Percentiles rank a stretch among this genome's conserved stretches.
Evolutionary conservation across 805 yeast species (phyloP).

Genomic region (Candida khao-thaluensis): DNA sequence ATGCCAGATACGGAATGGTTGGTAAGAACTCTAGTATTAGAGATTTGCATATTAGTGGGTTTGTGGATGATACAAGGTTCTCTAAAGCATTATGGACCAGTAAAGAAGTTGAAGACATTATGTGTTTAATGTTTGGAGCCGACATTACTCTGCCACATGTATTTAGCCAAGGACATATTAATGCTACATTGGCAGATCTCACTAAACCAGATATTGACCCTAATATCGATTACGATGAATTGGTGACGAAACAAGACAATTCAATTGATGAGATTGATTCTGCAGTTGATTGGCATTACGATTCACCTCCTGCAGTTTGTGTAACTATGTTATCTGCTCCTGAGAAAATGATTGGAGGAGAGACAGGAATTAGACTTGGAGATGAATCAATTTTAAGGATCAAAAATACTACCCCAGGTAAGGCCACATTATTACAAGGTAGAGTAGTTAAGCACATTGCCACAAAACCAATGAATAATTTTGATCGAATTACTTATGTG

Average conservation of each 20-base stretch:
- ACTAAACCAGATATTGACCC: constrained; percentile 9
- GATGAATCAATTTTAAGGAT: constrained; percentile 16
- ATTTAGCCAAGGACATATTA: constrained; percentile 24
- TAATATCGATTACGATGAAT: constrained; percentile 8
- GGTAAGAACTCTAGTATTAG: constrained; percentile 21
- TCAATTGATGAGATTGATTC: constrained; percentile 10
- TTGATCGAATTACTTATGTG: constrained; percentile 44
- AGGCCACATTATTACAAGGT: constrained; percentile 22
- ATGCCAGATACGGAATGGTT: constrained; percentile 23
- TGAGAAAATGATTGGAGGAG: constrained; percentile 16
- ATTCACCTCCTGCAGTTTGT: constrained; percentile 14
- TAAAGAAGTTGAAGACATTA: constrained; percentile 22
- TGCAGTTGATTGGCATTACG: constrained; percentile 16
- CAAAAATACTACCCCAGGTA: constrained; percentile 19
- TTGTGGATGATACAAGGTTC: constrained; percentile 21
- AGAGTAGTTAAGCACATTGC: constrained; percentile 24
- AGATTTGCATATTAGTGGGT: constrained; percentile 29
- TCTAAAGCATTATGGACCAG: constrained; percentile 24
- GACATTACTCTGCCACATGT: constrained; percentile 20
- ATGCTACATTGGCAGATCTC: constrained; percentile 17
- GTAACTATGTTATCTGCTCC: constrained; percentile 16
- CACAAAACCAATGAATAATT: constrained; percentile 23
- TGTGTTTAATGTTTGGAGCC: constrained; percentile 22
- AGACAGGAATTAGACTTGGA: constrained; percentile 17
- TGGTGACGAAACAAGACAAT: constrained; percentile 12